Base-by-base conservation (phyloP, 768 basidiomycete genomes). In the Lyophyllum atratum region DNA sequence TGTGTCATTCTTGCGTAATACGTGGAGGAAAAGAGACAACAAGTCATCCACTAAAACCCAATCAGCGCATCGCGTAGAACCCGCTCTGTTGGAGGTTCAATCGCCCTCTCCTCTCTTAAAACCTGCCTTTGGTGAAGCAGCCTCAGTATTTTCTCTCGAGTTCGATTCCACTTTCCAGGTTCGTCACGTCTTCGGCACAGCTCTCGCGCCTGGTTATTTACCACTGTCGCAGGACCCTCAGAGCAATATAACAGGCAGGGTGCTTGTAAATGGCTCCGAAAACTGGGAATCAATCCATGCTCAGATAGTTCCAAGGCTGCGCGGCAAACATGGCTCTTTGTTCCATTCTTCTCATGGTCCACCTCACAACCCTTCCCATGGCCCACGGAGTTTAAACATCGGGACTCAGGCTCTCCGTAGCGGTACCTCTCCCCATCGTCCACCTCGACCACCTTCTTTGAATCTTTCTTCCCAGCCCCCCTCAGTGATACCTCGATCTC, bases 1-100 rank as follows among this genome's bases (percentile, higher is more conserved):
- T 14, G 59, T 76, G 15, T 66, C 72, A 5, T 74, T 79, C 61
- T 64, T 80, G 51, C 74, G 74, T 48, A 73, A 70, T 49, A 64
- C 71, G 12, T 78, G 76, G 75, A 72, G 64, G 61, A 78, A 69
- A 63, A 74, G 69, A 64, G 72, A 70, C 34, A 61, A 61, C 7
- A 71, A 73, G 52, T 25, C 58, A 1, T 50, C 60, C 22, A 58
- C 66, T 22, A 61, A 48, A 29, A 22, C 29, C 17, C 42, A 43
- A 11, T 26, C 52, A 33, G 10, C 25, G 12, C 34, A 9, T 7
- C 34, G 11, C 26, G 34, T 43, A n/a, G 52, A 57, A 29, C 54
- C 52, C 21, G 29, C 31, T 17, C 25, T 24, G 11, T n/a, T 42
- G 47, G 51, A 56, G 21, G 42, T 22, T 28, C 28, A 50, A 19